Evolutionary conservation across 495 filamentous ascomycete species (phyloP), one percentile per base, ranked within the genome.

Genomic region (Cercophora scortea): DNA sequence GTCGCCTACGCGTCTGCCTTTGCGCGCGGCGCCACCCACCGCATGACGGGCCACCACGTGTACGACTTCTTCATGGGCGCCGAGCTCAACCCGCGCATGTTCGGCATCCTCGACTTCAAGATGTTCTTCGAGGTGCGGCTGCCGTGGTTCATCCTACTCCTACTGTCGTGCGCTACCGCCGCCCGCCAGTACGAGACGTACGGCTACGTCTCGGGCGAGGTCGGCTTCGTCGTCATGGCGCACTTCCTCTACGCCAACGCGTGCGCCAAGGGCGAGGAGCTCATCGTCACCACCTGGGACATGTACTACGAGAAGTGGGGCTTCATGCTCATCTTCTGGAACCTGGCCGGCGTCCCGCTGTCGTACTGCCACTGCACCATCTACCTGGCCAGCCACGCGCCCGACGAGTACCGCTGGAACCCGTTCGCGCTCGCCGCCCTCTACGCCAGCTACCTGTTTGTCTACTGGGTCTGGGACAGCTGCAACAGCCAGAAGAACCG

Each of bases 271-370:
- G 93, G 88, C 46, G 93, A 98, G 74, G 90, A 98, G 74, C 80
- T 89, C 61, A 96, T 98, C 71, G 77, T 89, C 45, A 87, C 88
- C 9, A 95, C 92, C 16, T 98, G 92, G 68, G 93, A 98, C 68
- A 96, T 98, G 89, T 96, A 95, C 78, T 91, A 92, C 65, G 93
- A 98, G 77, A 98, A 98, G 77, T 96, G 90, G 89, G 93, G 93
- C 60, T 98, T 97, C 75, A 96, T 98, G 92, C 79, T 98, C 50
- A 96, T 96, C 70, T 98, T 98, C 81, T 98, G 93, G 93, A 98
- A 98, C 72, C 75, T 98, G 65, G 90, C 90, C 50, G 93, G 93
- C 56, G 93, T 98, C 15, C 93, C 93, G 12, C 76, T 97, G 42
- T 90, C 82, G 53, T 98, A 98, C 79, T 97, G 93, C 78, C 92